phyloP scores from a whole-genome alignment of 1,139 yeast species.

The Geotrichum macrosporum region DNA sequence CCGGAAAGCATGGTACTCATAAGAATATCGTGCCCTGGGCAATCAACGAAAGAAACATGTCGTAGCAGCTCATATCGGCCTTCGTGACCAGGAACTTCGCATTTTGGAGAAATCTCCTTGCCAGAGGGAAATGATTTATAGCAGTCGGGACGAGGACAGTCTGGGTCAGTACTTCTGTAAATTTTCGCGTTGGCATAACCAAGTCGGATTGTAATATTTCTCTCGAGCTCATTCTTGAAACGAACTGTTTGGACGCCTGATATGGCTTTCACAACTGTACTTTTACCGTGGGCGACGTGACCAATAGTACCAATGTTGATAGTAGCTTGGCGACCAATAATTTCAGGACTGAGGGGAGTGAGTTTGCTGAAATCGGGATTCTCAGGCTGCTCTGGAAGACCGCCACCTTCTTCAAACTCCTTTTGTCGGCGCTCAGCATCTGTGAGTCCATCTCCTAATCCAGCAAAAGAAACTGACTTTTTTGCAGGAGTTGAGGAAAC shows the following conservation, averaged over 20 bases:
- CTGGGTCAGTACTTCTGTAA: constrained; percentile 82
- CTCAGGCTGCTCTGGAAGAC: constrained; percentile 92
- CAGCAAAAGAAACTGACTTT: constrained; percentile 83
- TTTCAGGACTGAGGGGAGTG: constrained; percentile 89
- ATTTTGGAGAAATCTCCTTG: constrained; percentile 89
- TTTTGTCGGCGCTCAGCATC: constrained; percentile 66
- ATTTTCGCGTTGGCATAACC: constrained; percentile 99
- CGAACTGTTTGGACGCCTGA: constrained; percentile 99
- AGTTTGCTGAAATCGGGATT: constrained; percentile 73
- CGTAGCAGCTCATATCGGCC: constrained; percentile 88
- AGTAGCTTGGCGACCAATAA: constrained; percentile 97
- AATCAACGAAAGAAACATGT: constrained; percentile 95
- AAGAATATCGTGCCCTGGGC: constrained; percentile 98
- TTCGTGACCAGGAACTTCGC: constrained; percentile 68
- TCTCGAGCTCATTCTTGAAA: constrained; percentile 96
- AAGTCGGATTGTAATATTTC: constrained; percentile 96
- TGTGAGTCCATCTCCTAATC: constrained; percentile 54
- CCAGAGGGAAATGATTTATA: constrained; percentile 92
- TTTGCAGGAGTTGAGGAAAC: constrained; percentile 43
- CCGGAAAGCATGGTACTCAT: constrained; percentile 99
- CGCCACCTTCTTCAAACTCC: constrained; percentile 98
- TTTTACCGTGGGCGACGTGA: constrained; percentile 99
- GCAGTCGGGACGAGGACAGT: constrained; percentile 92
- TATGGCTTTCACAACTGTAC: constrained; percentile 97
- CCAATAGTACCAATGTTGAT: constrained; percentile 99